Evolutionary conservation across 2,329 filamentous ascomycete species (phyloP).

Genomic region (Aspergillus aculeatus): DNA sequence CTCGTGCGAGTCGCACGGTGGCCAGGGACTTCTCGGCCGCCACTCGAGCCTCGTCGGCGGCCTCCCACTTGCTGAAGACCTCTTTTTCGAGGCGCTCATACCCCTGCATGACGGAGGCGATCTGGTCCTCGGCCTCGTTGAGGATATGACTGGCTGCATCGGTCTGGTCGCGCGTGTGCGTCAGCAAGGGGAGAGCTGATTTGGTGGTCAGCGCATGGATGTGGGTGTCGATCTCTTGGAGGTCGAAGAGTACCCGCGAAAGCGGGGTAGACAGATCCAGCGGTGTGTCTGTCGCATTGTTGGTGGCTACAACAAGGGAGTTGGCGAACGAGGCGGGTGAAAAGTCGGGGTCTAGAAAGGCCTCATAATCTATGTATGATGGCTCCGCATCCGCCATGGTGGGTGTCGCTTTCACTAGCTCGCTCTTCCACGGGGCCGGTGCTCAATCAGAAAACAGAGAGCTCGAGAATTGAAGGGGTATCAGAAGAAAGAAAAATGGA

Average conservation of each 20-base stretch:
- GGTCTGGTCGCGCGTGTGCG: slow-evolving; percentile 73
- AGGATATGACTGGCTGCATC: slow-evolving; percentile 71
- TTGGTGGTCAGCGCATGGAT: slow-evolving; percentile 87
- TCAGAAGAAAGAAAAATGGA: not conserved
- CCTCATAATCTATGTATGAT: slow-evolving; percentile 94
- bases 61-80: slow-evolving; percentile 79
- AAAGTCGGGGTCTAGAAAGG: slow-evolving; percentile 82
- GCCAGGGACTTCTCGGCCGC: slow-evolving; percentile 78
- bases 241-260: slow-evolving; percentile 90
- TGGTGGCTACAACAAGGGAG: slow-evolving; percentile 80
- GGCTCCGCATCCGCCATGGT: slow-evolving; percentile 46
- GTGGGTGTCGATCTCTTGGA: slow-evolving; percentile 94
- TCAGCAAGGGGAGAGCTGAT: slow-evolving; percentile 75
- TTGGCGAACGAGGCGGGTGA: slow-evolving; percentile 82
- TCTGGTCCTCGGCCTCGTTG: slow-evolving; percentile 73
- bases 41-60: slow-evolving; percentile 76
- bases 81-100: slow-evolving; percentile 84
- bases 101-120: slow-evolving; percentile 76
- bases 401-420: not conserved
- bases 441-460: not conserved
- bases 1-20: slow-evolving; percentile 72
- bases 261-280: slow-evolving; percentile 93
- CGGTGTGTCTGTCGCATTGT: slow-evolving; percentile 84
- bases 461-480: not conserved
- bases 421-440: not conserved